A percentile compares a stretch with the other conserved stretches of the same genome.
These are phyloP conservation scores for Veloporphyrellus conicus DNA, from an alignment of 1,284 basidiomycete species.

Conservation along the genomic window DNA sequence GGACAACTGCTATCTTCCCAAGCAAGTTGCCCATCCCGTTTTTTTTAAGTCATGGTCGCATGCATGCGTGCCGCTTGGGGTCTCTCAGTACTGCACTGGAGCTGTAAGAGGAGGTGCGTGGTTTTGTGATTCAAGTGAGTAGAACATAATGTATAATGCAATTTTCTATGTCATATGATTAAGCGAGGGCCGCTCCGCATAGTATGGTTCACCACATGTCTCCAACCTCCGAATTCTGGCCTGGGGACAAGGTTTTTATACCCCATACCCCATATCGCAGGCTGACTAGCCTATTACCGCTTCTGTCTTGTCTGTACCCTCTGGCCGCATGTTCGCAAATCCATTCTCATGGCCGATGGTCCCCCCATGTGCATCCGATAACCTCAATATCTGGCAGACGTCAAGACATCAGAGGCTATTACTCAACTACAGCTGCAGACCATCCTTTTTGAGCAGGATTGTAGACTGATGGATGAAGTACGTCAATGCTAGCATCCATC, in stretches of 20 bases:
- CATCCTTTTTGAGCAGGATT: constrained; percentile 26
- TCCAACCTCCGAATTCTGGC: constrained; percentile 24
- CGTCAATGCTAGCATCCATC: constrained; percentile 1
- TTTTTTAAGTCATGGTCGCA: too few species aligned
- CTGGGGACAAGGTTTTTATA: constrained; percentile 7
- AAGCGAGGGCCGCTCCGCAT: constrained; percentile 24
- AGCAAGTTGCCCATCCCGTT: constrained; percentile 32
- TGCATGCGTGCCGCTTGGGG: too few species aligned
- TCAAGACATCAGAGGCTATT: constrained; percentile 26
- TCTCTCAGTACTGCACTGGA: constrained; percentile 31
- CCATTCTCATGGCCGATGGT: constrained; percentile 34
- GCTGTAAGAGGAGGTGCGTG: constrained; percentile 30
- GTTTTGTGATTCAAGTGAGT: too few species aligned
- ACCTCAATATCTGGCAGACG: constrained; percentile 26
- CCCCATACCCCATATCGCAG: neutral
- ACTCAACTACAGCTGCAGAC: constrained; percentile 34
- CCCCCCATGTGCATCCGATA: constrained; percentile 24
- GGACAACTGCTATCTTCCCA: constrained; percentile 33
- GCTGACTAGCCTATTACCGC: neutral
- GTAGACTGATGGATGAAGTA: constrained; percentile 19
- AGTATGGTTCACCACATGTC: constrained; percentile 21
- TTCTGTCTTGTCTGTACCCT: neutral
- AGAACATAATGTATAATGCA: neutral
- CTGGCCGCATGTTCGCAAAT: constrained; percentile 30
- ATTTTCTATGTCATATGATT: neutral